Conservation (phyloP, 2,329 filamentous ascomycete species). For the Pseudogymnoascus verrucosus region DNA sequence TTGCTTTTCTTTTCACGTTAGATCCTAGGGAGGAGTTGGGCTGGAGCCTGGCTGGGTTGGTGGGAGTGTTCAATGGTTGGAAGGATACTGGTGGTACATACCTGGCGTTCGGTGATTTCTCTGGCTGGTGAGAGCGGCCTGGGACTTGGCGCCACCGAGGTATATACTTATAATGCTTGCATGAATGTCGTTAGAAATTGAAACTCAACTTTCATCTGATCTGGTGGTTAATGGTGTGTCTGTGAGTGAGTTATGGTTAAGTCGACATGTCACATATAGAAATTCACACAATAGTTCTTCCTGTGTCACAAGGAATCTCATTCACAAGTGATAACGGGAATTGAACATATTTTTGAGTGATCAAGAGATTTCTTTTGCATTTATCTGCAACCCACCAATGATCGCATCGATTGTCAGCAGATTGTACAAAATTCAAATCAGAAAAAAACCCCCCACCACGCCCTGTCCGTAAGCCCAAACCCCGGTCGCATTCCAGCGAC, state of each 20-base stretch:
- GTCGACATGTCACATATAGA: constrained; percentile 2
- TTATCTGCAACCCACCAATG: constrained; percentile 1
- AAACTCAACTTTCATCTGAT: neutral
- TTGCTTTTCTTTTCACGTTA: neutral
- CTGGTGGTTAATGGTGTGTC: neutral
- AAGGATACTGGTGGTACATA: constrained; percentile 3
- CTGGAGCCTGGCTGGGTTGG: constrained; percentile 2
- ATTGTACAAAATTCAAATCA: constrained; percentile 6
- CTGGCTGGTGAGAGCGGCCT: constrained; percentile 5
- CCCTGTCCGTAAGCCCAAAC: constrained; percentile 5
- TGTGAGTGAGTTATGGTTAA: neutral
- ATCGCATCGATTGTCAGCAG: constrained; percentile 4
- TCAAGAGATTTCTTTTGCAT: constrained; percentile 4
- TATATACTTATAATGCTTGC: constrained; percentile 6
- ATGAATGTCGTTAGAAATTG: neutral
- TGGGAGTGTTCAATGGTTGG: neutral
- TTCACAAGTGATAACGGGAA: constrained; percentile 9
- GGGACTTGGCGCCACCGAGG: constrained; percentile 4
- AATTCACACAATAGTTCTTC: constrained; percentile 9
- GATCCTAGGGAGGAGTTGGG: constrained; percentile 2
- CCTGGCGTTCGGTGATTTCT: constrained; percentile 6
- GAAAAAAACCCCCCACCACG: neutral
- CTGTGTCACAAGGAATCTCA: constrained; percentile 7
- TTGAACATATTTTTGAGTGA: constrained; percentile 9
- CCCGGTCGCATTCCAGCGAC: constrained; percentile 6